phyloP scores from a whole-genome alignment of 306 rosid species.

The Prunus davidiana region DNA sequence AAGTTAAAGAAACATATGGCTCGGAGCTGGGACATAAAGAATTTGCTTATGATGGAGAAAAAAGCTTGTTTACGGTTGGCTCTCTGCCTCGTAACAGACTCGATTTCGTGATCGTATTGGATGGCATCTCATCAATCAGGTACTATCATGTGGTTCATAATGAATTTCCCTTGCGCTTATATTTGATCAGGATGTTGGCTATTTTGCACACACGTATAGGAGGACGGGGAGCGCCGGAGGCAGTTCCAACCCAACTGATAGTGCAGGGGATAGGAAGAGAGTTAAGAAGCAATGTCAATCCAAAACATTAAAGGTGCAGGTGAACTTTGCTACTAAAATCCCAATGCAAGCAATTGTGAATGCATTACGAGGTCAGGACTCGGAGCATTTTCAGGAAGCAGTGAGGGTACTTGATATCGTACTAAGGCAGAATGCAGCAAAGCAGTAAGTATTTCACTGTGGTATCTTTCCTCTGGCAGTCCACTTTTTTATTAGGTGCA shows the following conservation, averaged over 20 bases:
- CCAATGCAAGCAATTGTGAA: conserved; percentile 36
- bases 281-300: conserved; percentile 19
- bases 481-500: not conserved
- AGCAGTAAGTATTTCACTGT: conserved; percentile 28
- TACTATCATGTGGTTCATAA: not conserved
- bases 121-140: conserved; percentile 30
- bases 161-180: too few relatives aligned
- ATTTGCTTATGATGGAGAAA: conserved; percentile 44
- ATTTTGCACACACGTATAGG: not conserved
- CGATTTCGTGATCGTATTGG: conserved; percentile 25
- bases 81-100: conserved; percentile 11
- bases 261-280: conserved; percentile 29
- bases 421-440: conserved; percentile 45
- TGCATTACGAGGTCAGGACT: conserved; percentile 34
- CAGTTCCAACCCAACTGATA: not conserved
- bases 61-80: conserved; percentile 28
- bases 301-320: conserved; percentile 25
- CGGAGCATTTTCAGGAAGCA: conserved; percentile 32
- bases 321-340: conserved; percentile 26
- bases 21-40: conserved; percentile 7
- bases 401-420: conserved; percentile 37
- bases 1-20: conserved; percentile 22
- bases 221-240: conserved; percentile 5
- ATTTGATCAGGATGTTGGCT: not conserved
- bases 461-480: not conserved